A percentile compares a stretch with the other conserved stretches of the same genome.
Conservation (phyloP, 1,284 basidiomycete species). For the Heterobasidion irregulare region DNA sequence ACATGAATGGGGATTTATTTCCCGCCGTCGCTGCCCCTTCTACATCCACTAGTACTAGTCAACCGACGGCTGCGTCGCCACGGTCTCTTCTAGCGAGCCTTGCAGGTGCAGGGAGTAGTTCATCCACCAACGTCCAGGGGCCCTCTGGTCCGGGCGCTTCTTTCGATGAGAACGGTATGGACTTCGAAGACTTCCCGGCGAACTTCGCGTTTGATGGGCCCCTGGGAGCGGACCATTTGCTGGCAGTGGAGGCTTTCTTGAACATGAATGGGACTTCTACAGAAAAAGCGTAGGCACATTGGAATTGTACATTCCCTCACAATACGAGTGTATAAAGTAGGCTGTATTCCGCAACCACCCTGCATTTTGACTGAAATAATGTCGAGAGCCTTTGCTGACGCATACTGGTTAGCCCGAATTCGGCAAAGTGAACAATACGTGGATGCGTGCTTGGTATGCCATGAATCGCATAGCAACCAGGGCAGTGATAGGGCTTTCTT, state of each 20-base stretch:
- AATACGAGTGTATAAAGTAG: no score
- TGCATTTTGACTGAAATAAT: no score
- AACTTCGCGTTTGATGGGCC: slow-evolving; percentile 22
- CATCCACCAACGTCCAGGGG: not conserved
- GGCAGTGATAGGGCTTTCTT: no score
- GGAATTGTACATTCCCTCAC: not conserved
- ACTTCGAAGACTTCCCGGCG: slow-evolving; percentile 26
- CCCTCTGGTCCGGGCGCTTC: slow-evolving; percentile 15
- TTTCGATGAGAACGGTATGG: slow-evolving; percentile 32
- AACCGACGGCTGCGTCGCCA: not conserved
- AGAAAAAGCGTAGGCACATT: not conserved
- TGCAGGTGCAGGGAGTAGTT: not conserved
- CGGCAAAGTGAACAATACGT: no score
- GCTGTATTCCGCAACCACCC: no score
- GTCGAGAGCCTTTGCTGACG: no score
- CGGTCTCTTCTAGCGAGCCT: not conserved
- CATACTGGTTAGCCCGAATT: no score
- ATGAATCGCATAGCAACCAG: no score
- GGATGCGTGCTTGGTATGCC: no score
- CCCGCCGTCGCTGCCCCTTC: not conserved
- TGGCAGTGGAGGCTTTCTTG: slow-evolving; percentile 24
- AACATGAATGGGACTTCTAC: slow-evolving; percentile 3
- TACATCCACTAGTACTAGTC: not conserved
- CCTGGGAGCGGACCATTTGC: slow-evolving; percentile 14
- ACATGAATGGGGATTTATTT: not conserved